phyloP scores from a whole-genome alignment of 2,329 filamentous ascomycete species.

The Fusarium algeriense region DNA sequence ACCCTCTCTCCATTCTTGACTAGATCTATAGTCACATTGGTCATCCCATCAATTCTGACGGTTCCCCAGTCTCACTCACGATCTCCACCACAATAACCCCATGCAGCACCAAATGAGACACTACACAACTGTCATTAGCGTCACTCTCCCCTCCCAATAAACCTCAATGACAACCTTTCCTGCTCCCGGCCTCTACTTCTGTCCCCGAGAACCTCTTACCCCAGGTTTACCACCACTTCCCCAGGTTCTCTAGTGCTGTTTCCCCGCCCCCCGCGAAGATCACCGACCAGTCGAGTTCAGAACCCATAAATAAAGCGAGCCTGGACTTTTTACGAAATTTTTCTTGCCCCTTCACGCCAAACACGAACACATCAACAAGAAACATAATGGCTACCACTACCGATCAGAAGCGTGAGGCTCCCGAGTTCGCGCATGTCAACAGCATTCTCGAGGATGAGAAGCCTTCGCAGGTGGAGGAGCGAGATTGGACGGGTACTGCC shows the following conservation, averaged over 20 bases:
- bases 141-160: conserved; percentile 1
- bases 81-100: conserved; percentile 21
- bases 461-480: conserved; percentile 26
- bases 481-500: conserved; percentile 55
- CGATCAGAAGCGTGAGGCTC: conserved; percentile 23
- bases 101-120: conserved; percentile 17
- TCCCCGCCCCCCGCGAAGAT: conserved; percentile 36
- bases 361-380: neutral
- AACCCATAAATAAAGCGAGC: conserved; percentile 35
- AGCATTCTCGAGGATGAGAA: conserved; percentile 45
- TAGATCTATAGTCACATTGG: neutral
- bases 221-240: conserved; percentile 23
- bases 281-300: neutral
- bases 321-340: neutral
- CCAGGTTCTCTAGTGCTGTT: conserved; percentile 18
- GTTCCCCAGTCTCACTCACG: neutral
- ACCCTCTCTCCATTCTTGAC: neutral
- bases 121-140: conserved; percentile 6
- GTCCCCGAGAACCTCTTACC: conserved; percentile 24
- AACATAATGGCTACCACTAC: conserved; percentile 19
- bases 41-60: neutral
- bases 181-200: conserved; percentile 34
- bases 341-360: neutral
- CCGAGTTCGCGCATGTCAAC: conserved; percentile 41
- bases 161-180: conserved; percentile 7